Evolutionary conservation across 2,329 filamentous ascomycete genomes (phyloP).

Genomic region (Phialophora macrospora): DNA sequence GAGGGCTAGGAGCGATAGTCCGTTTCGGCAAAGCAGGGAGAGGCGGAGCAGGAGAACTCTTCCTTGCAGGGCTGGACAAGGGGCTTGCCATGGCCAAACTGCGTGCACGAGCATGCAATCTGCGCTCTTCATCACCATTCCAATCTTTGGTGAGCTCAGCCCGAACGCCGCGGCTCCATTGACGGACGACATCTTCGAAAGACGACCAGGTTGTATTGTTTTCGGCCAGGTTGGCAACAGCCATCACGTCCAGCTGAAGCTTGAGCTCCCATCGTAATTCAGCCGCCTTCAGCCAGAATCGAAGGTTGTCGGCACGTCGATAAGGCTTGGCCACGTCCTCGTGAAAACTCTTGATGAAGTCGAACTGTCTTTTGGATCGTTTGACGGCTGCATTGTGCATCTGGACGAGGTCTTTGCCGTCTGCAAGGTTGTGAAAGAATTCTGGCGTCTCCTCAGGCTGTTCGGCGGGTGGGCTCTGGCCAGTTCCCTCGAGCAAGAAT

Average conservation of each 20-base stretch:
- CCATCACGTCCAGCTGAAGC: constrained; percentile 82
- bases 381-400: constrained; percentile 89
- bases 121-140: constrained; percentile 47
- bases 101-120: constrained; percentile 38
- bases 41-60: constrained; percentile 26
- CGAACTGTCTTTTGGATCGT: constrained; percentile 84
- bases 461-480: constrained; percentile 23
- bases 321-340: constrained; percentile 95
- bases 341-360: constrained; percentile 85
- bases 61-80: constrained; percentile 35
- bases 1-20: constrained; percentile 24
- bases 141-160: constrained; percentile 81
- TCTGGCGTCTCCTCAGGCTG: constrained; percentile 33
- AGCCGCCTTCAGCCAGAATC: constrained; percentile 95
- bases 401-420: constrained; percentile 78
- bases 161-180: constrained; percentile 82
- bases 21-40: constrained; percentile 31
- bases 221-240: constrained; percentile 72
- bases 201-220: constrained; percentile 70
- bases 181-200: constrained; percentile 80
- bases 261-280: constrained; percentile 91
- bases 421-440: constrained; percentile 76
- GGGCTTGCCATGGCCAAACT: constrained; percentile 39
- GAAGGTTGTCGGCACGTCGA: constrained; percentile 87
- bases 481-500: constrained; percentile 60